These are phyloP conservation scores for Amanita phalloides DNA, from an alignment of 768 basidiomycete species.

Conservation along the genomic window DNA sequence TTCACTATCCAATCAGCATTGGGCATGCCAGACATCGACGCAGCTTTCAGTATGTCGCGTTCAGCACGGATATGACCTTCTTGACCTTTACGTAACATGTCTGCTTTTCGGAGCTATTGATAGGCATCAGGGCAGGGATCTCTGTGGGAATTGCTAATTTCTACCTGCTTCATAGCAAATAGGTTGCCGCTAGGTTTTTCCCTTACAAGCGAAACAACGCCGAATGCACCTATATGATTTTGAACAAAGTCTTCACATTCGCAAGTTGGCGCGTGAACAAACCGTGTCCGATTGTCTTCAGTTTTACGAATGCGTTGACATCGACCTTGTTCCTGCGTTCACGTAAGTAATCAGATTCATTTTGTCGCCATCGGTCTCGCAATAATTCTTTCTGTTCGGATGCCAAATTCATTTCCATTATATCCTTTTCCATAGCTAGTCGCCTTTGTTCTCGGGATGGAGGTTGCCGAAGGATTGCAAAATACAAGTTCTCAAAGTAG, in stretches of 20 bases:
- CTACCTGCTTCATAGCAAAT: constrained; percentile 95
- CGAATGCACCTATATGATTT: constrained; percentile 70
- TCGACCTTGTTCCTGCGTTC: constrained; percentile 77
- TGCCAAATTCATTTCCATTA: constrained; percentile 60
- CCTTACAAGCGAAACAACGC: constrained; percentile 87
- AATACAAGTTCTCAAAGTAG: constrained; percentile 90
- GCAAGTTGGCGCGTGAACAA: constrained; percentile 13
- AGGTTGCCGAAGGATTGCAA: constrained; percentile 74
- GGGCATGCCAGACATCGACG: constrained; percentile 67
- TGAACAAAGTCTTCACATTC: constrained; percentile 11
- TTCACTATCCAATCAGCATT: constrained; percentile 89
- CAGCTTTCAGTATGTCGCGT: constrained; percentile 87
- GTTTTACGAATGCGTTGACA: constrained; percentile 73
- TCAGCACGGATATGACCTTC: constrained; percentile 97
- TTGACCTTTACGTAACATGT: constrained; percentile 94
- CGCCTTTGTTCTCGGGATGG: constrained; percentile 80
- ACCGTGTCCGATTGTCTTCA: constrained; percentile 96
- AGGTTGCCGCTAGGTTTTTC: constrained; percentile 72
- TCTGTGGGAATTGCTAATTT: constrained; percentile 7
- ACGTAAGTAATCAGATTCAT: constrained; percentile 86
- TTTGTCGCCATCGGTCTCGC: constrained; percentile 69
- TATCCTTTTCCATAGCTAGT: constrained; percentile 81
- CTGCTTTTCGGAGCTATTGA: constrained; percentile 66
- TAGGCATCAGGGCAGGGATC: constrained; percentile 8
- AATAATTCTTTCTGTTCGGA: constrained; percentile 63